A percentile compares a stretch with the other conserved stretches of the same genome.
Evolutionary conservation across 2,329 filamentous ascomycete genomes (phyloP).

Genomic region (Claviceps africana): DNA sequence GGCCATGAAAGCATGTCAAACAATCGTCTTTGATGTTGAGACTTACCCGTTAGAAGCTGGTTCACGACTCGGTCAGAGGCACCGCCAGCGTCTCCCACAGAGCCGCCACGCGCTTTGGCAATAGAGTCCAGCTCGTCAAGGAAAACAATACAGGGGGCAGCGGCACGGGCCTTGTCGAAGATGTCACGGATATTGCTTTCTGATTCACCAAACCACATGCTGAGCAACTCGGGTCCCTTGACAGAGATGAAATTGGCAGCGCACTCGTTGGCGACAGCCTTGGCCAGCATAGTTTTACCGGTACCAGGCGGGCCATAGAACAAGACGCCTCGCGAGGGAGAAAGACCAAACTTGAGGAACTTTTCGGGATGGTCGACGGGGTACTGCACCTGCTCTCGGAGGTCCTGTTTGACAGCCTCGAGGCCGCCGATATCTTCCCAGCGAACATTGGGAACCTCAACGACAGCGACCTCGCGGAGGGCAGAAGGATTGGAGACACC

Average conservation of each 20-base stretch:
- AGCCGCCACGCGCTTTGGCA: slow-evolving; percentile 97
- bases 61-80: slow-evolving; percentile 99
- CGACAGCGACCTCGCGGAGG: slow-evolving; percentile 94
- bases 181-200: slow-evolving; percentile 99
- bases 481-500: slow-evolving; percentile 97
- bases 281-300: slow-evolving; percentile 98
- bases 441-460: slow-evolving; percentile 97
- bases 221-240: slow-evolving; percentile 94
- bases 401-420: slow-evolving; percentile 96
- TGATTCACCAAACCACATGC: slow-evolving; percentile 99
- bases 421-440: slow-evolving; percentile 99
- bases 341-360: slow-evolving; percentile 99
- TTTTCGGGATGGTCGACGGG: slow-evolving; percentile 98
- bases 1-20: neutral
- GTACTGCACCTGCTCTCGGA: slow-evolving; percentile 97
- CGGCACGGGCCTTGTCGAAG: slow-evolving; percentile 97
- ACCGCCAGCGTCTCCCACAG: slow-evolving; percentile 88
- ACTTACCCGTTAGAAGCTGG: slow-evolving; percentile 88
- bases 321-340: slow-evolving; percentile 91
- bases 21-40: too few species aligned
- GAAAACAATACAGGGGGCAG: slow-evolving; percentile 97
- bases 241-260: slow-evolving; percentile 99
- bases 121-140: slow-evolving; percentile 97
- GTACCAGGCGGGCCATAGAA: slow-evolving; percentile 99
- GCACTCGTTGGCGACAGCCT: slow-evolving; percentile 98